These are phyloP conservation scores for Flaveria bidentis DNA, from an alignment of 129 eudicot species.

Conservation along the genomic window DNA sequence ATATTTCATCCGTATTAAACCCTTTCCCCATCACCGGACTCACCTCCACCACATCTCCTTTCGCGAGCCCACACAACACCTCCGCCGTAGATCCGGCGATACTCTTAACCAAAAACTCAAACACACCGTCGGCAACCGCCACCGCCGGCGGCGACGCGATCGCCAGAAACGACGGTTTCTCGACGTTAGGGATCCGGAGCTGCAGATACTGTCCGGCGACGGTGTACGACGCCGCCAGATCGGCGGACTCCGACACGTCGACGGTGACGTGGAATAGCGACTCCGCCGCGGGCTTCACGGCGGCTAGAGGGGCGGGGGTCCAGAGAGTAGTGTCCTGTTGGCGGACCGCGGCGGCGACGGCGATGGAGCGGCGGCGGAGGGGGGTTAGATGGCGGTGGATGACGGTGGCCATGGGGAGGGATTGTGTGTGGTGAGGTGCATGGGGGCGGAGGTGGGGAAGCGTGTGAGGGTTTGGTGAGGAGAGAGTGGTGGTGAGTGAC, in stretches of 20 bases:
- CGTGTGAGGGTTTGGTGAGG: conserved; percentile 28
- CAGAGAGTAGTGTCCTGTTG: conserved; percentile 65
- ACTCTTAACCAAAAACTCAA: conserved; percentile 80
- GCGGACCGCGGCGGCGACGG: conserved; percentile 62
- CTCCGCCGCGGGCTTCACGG: conserved; percentile 74
- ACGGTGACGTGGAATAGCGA: conserved; percentile 72
- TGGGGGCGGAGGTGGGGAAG: conserved; percentile 53
- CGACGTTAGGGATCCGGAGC: conserved; percentile 58
- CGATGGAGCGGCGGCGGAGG: conserved; percentile 49
- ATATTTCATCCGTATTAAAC: conserved; percentile 55
- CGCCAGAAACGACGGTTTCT: conserved; percentile 70
- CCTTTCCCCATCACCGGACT: conserved; percentile 80
- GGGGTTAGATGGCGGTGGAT: conserved; percentile 50
- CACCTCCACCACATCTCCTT: conserved; percentile 81
- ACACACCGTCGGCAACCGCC: conserved; percentile 54
- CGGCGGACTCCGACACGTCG: conserved; percentile 76
- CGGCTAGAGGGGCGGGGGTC: conserved; percentile 60
- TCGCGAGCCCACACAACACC: conserved; percentile 62
- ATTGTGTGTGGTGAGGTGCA: conserved; percentile 49
- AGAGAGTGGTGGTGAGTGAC: conserved; percentile 35
- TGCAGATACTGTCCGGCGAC: conserved; percentile 85
- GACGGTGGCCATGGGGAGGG: conserved; percentile 57
- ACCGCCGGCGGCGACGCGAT: conserved; percentile 86
- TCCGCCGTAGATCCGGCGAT: conserved; percentile 88
- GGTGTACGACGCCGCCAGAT: conserved; percentile 63